phyloP scores from a whole-genome alignment of 225 moss, liverwort and hornwort genomes.

The Thuidium tamariscinum region DNA sequence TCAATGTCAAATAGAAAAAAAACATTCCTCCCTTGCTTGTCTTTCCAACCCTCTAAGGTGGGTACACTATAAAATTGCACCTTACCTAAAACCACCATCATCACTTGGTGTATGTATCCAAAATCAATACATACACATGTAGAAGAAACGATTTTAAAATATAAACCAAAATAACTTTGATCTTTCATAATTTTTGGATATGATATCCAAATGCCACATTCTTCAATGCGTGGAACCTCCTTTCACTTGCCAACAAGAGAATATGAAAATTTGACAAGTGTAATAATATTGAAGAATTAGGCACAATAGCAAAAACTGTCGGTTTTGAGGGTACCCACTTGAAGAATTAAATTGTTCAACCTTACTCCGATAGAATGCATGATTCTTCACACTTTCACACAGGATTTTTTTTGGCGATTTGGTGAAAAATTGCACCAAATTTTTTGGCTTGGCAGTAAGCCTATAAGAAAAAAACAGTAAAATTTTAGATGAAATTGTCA shows the following conservation, averaged over 20 bases:
- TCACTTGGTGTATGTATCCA: not conserved
- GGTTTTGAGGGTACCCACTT: not conserved
- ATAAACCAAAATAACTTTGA: not conserved
- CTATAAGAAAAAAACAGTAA: too few species aligned
- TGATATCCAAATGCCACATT: rapidly evolving
- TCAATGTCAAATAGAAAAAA: not conserved
- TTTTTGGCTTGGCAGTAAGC: too few species aligned
- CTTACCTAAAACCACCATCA: not conserved
- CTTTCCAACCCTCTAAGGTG: not conserved
- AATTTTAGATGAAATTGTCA: too few species aligned
- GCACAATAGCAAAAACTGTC: not conserved
- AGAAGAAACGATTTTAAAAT: not conserved
- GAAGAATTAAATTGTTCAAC: not conserved
- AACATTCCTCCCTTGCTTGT: too few species aligned
- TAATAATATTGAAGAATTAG: not conserved
- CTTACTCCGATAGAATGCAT: not conserved
- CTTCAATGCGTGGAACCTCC: not conserved
- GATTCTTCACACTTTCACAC: not conserved
- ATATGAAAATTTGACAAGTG: not conserved
- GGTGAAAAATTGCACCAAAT: too few species aligned
- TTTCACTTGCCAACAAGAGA: not conserved
- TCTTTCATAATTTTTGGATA: not conserved
- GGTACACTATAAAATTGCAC: not conserved
- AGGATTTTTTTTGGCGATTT: too few species aligned
- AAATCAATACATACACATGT: not conserved